Base-by-base conservation (phyloP, 371 early-diverging fungal genomes). In the Mortierella sp. region DNA sequence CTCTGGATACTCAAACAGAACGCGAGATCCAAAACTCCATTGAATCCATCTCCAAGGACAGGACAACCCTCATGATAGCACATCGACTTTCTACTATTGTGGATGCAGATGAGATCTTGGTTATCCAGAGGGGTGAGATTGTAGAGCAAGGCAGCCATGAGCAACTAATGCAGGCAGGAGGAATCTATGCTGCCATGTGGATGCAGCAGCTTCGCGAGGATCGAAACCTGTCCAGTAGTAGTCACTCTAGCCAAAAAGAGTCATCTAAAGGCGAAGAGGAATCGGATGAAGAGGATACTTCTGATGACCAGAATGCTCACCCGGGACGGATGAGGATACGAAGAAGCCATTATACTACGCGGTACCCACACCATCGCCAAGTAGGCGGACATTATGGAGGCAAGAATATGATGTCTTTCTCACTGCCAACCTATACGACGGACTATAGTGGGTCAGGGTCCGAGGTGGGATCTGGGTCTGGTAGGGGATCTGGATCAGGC, bases 1-100 rank as follows among this genome's bases (percentile, higher is more conserved):
- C 84, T 5, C 72, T 88, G 61, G 84, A 84, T 69, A 87, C 87
- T 1, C 85, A 84, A 8, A 97, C 97, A 5, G 98, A 98, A 78
- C 87, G 92, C 32, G 89, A 95, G 63, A 93, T 95, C 75, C 93
- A 96, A 83, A 79, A 90, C 39, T 90, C 93, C 16, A 75, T 93
- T 43, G 85, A 85, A 12, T 84, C 86, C 11, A 90, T 92, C 84
- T 90, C 96, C 20, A 86, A 90, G 57, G 88, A 94, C 78, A 88
- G 98, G 63, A 98, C 99, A 8, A 97, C 99, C 5, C 86, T 99
- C 18, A 91, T 97, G 28, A 96, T 99, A 84, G 98, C 98, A 2
- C 98, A 98, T 84, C 93, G 98, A 30, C 84, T 98, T 47, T 92
- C 93, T 12, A 95, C 96, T 0, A 92, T 95, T 65, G 88, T 93